These are phyloP conservation scores for Leccinum arenicola DNA, from an alignment of 768 basidiomycete species.

Conservation along the genomic window DNA sequence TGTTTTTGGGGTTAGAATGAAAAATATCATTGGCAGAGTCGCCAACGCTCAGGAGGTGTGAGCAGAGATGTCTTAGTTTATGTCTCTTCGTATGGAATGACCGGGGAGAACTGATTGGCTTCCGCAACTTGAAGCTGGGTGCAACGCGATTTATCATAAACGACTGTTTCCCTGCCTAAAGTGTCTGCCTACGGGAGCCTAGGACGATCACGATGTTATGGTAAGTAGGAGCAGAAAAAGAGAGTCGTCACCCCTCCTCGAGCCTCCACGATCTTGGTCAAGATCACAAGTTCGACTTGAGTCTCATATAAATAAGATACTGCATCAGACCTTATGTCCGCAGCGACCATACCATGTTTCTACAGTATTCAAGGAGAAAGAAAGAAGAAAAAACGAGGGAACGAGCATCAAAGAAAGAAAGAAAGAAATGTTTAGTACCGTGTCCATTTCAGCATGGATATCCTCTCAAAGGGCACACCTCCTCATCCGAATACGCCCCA, in stretches of 20 bases:
- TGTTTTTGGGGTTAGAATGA: no score
- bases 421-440: neutral
- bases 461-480: neutral
- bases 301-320: neutral
- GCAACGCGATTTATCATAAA: no score
- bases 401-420: constrained; percentile 4
- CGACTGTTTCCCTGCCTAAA: no score
- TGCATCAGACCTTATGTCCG: neutral
- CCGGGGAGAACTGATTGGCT: no score
- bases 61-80: neutral
- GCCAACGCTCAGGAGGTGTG: no score
- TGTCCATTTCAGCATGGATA: constrained; percentile 6
- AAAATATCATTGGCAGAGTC: no score
- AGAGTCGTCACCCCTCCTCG: neutral
- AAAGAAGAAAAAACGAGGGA: neutral
- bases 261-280: no score
- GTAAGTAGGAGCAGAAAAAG: neutral
- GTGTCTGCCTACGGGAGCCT: no score
- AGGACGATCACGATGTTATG: neutral
- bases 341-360: neutral
- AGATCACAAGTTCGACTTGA: neutral
- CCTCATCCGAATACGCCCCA: neutral
- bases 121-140: no score
- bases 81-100: no score
- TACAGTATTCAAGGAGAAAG: constrained; percentile 1